These are phyloP conservation scores for Spathaspora arborariae DNA, from an alignment of 805 yeast genomes.

Conservation along the genomic window DNA sequence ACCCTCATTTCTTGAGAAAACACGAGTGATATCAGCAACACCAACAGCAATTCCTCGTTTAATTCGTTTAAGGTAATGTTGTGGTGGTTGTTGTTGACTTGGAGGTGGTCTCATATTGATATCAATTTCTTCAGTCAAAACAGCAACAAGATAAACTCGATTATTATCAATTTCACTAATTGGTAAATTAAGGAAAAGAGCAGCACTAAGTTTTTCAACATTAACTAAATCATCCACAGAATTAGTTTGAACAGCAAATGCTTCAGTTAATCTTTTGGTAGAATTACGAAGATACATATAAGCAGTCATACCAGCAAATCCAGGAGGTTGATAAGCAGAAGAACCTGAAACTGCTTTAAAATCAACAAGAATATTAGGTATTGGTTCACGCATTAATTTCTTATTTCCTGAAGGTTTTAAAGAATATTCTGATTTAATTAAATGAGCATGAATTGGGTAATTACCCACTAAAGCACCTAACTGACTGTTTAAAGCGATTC, in stretches of 20 bases:
- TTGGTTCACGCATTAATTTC: conserved; percentile 47
- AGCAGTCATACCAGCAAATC: conserved; percentile 68
- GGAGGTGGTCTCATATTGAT: conserved; percentile 17
- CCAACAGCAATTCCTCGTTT: conserved; percentile 87
- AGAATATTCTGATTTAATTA: conserved; percentile 21
- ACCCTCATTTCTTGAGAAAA: conserved; percentile 64
- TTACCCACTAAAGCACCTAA: conserved; percentile 69
- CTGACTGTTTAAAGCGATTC: conserved; percentile 63
- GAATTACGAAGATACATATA: conserved; percentile 67
- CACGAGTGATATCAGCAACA: conserved; percentile 77
- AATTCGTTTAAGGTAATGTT: conserved; percentile 34
- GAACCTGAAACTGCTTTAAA: conserved; percentile 65
- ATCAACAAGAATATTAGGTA: conserved; percentile 71
- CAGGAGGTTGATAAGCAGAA: conserved; percentile 57
- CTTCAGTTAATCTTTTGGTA: conserved; percentile 67
- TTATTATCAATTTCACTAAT: conserved; percentile 58
- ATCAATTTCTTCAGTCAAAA: conserved; percentile 66
- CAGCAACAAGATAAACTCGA: conserved; percentile 71
- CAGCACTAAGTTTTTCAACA: conserved; percentile 71
- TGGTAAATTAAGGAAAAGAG: conserved; percentile 74
- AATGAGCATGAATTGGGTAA: conserved; percentile 52
- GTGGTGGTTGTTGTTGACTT: neutral
- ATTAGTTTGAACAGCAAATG: conserved; percentile 65
- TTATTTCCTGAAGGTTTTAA: conserved; percentile 45
- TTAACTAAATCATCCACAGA: conserved; percentile 52